Conservation (phyloP, 495 filamentous ascomycete species). For the Penicillium lagena region DNA sequence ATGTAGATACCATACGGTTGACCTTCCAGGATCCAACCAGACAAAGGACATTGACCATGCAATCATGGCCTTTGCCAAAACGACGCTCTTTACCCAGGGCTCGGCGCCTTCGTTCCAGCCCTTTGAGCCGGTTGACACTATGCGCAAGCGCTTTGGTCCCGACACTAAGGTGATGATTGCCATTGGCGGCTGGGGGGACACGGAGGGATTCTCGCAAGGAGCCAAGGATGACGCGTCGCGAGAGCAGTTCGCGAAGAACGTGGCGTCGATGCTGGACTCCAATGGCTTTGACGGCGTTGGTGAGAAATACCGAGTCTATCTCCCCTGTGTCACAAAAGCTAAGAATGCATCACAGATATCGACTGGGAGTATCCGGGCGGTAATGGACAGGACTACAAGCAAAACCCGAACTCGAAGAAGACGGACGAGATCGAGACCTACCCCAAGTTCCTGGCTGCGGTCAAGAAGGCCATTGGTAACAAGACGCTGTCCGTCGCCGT, state of each 20-base stretch:
- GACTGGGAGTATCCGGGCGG: conserved; percentile 82
- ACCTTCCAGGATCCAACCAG: conserved; percentile 17
- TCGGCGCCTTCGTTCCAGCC: conserved; percentile 43
- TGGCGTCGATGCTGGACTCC: conserved; percentile 53
- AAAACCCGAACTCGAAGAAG: conserved; percentile 54
- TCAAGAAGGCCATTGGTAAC: conserved; percentile 54
- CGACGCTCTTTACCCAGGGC: conserved; percentile 52
- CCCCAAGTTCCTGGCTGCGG: conserved; percentile 52
- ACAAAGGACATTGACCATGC: conserved; percentile 46
- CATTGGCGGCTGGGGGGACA: conserved; percentile 72
- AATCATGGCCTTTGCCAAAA: conserved; percentile 60
- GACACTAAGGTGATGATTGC: conserved; percentile 62
- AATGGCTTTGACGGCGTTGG: conserved; percentile 57
- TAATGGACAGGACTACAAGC: conserved; percentile 71
- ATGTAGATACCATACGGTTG: conserved; percentile 23
- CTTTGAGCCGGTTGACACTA: conserved; percentile 51
- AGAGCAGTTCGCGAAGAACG: conserved; percentile 55
- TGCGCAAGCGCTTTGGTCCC: conserved; percentile 50
- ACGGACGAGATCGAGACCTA: conserved; percentile 58
- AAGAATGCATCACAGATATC: conserved; percentile 47
- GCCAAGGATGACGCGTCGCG: conserved; percentile 48
- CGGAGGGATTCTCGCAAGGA: conserved; percentile 51
- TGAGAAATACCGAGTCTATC: conserved; percentile 1
- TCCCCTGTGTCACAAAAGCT: background rate
- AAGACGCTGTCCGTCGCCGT: conserved; percentile 66